Conservation (phyloP, 805 yeast species). For the Kazachstania africana region DNA sequence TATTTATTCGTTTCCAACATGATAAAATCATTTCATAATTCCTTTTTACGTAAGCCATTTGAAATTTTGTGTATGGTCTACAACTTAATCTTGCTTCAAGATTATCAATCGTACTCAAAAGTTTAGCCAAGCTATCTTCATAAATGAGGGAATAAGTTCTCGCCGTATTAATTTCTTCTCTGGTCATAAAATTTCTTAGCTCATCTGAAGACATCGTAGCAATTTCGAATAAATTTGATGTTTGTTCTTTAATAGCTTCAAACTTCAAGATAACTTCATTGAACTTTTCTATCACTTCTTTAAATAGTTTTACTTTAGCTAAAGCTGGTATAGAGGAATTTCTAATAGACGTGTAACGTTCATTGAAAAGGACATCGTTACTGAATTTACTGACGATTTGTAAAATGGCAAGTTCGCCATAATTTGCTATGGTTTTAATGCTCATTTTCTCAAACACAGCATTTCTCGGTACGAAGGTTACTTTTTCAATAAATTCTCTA, state of each 20-base stretch:
- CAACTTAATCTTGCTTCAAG: constrained; percentile 13
- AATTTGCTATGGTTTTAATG: constrained; percentile 6
- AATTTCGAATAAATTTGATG: constrained; percentile 11
- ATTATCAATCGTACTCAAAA: constrained; percentile 11
- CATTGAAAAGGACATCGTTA: constrained; percentile 14
- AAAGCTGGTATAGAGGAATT: constrained; percentile 15
- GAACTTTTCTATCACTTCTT: constrained; percentile 11
- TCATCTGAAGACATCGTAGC: constrained; percentile 3
- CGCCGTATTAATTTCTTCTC: constrained; percentile 6
- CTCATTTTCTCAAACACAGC: constrained; percentile 10
- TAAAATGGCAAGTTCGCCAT: constrained; percentile 12
- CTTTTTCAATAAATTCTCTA: constrained; percentile 10
- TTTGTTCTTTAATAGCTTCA: constrained; percentile 14
- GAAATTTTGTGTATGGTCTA: neutral
- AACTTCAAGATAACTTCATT: constrained; percentile 7
- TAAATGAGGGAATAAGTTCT: constrained; percentile 9
- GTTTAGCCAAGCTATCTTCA: constrained; percentile 6
- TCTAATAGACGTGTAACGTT: constrained; percentile 19
- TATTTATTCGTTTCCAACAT: constrained; percentile 6
- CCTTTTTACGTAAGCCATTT: neutral
- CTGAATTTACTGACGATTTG: constrained; percentile 15
- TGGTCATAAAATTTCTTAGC: constrained; percentile 1
- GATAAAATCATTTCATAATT: constrained; percentile 2
- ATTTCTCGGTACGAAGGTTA: constrained; percentile 4
- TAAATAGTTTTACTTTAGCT: constrained; percentile 8